phyloP scores from a whole-genome alignment of 495 filamentous ascomycete genomes.

The Neurospora tetrasperma region DNA sequence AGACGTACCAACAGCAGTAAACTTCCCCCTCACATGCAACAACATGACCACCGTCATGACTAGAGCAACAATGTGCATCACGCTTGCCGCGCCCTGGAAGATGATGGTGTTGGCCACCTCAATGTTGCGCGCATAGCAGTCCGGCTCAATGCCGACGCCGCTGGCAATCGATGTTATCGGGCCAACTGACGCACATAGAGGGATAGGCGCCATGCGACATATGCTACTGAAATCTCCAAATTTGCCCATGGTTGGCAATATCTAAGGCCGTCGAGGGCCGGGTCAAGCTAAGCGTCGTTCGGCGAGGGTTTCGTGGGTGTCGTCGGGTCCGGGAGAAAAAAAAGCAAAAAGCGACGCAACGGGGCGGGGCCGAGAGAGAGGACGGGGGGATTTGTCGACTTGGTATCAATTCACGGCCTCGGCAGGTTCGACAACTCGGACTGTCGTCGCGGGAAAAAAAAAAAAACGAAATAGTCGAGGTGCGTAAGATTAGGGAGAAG shows the following conservation, averaged over 20 bases:
- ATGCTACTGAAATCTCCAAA: conserved; percentile 84
- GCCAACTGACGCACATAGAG: conserved; percentile 77
- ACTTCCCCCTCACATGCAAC: conserved; percentile 90
- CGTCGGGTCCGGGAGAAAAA: not conserved
- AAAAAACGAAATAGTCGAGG: not conserved
- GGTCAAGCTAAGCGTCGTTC: not conserved
- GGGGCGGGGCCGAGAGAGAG: not conserved
- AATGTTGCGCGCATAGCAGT: conserved; percentile 90
- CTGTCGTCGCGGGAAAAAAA: not conserved
- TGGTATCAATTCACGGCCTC: not conserved
- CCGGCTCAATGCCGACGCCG: conserved; percentile 69
- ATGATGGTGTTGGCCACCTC: conserved; percentile 97
- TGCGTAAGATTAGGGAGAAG: not conserved
- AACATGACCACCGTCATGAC: conserved; percentile 96
- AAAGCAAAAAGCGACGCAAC: not conserved
- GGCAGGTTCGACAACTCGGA: not conserved
- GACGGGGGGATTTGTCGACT: not conserved
- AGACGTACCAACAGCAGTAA: conserved; percentile 90
- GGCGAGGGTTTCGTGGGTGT: not conserved
- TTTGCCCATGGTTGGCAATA: conserved; percentile 49
- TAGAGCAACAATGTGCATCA: conserved; percentile 86
- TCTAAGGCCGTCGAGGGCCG: conserved; percentile 6
- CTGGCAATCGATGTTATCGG: conserved; percentile 51
- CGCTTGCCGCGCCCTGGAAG: conserved; percentile 84
- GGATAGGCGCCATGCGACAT: conserved; percentile 76